phyloP scores from a whole-genome alignment of 305 asterid species.

The Solanum aculeatissimum region DNA sequence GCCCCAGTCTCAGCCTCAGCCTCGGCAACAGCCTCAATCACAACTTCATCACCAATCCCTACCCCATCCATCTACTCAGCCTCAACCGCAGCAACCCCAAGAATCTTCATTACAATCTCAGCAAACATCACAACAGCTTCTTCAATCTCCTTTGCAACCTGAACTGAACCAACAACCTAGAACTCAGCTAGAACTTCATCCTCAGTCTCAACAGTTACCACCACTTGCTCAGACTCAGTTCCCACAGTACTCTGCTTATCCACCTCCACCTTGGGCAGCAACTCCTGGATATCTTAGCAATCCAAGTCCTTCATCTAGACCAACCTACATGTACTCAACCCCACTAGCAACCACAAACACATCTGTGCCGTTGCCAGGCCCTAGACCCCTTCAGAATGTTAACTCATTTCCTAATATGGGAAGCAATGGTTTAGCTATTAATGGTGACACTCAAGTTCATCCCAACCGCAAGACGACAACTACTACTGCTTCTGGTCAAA shows the following conservation, averaged over 20 bases:
- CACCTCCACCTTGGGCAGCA: slow-evolving; percentile 98
- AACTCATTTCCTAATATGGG: slow-evolving; percentile 1
- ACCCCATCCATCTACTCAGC: slow-evolving; percentile 11
- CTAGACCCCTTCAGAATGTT: slow-evolving; percentile 11
- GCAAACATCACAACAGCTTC: slow-evolving; percentile 8
- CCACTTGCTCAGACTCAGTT: slow-evolving; percentile 13
- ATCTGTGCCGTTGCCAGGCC: slow-evolving; percentile 7
- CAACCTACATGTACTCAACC: slow-evolving; percentile 17
- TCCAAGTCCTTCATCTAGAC: slow-evolving; percentile 28
- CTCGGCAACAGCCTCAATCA: slow-evolving; percentile 2
- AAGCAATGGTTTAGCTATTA: slow-evolving; percentile 17
- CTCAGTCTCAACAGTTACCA: slow-evolving; percentile 17
- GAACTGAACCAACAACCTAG: not conserved
- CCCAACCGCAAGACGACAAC: slow-evolving; percentile 8
- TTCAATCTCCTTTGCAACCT: slow-evolving; percentile 4
- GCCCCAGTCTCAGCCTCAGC: slow-evolving; percentile 12
- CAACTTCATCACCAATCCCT: slow-evolving; percentile 1
- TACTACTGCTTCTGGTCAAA: slow-evolving; percentile 33
- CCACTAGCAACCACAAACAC: slow-evolving; percentile 18
- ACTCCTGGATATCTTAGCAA: slow-evolving; percentile 78
- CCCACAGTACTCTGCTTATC: slow-evolving; percentile 35
- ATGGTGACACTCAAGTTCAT: slow-evolving; percentile 21
- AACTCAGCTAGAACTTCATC: slow-evolving; percentile 1
- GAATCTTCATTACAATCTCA: slow-evolving; percentile 9
- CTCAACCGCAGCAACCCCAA: slow-evolving; percentile 25